Base-by-base conservation (phyloP, 2,329 filamentous ascomycete genomes). In the Pleomassaria siparia region DNA sequence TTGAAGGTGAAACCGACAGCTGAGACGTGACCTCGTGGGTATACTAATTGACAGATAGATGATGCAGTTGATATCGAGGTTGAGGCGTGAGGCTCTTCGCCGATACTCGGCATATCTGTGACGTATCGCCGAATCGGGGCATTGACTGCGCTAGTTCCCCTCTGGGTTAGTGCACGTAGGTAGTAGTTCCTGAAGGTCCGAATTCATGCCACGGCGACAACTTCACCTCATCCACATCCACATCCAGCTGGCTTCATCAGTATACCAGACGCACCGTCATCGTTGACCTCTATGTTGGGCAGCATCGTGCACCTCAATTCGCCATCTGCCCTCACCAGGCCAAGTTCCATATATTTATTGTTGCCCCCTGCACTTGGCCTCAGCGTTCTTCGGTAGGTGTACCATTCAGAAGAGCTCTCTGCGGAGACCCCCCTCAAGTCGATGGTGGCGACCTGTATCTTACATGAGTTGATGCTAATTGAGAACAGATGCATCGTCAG, bases 31-130 rank as follows among this genome's bases (percentile, higher is more conserved):
- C 44, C 41, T 49, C 20, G 32, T 36, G 16, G 28, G 40, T 62
- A 52, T 36, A 56, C 60, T 55, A 49, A 59, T 55, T 51, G 40
- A 16, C 24, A 30, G 33, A 55, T 47, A 40, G 15, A 10, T 42
- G 40, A n/a, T 51, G 46, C 51, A 47, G 32, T 50, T 49, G 53
- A 55, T 44, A 51, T 50, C 54, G 47, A 32, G 33, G 50, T 53
- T 47, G 44, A 47, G 40, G 39, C 26, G 46, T 46, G 29, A 39
- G 32, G 15, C 29, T 28, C n/a, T 43, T 43, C 36, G 40, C 40
- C 45, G 35, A n/a, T n/a, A n/a, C 43, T 44, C 47, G 42, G n/a
- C n/a, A 40, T 41, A 22, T 49, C 44, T 44, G 46, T 56, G 53
- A 54, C 55, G 51, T 52, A 44, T 25, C 13, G 39, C 18, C 25